Conservation (phyloP, 768 basidiomycete species). For the Auricularia cornea region DNA sequence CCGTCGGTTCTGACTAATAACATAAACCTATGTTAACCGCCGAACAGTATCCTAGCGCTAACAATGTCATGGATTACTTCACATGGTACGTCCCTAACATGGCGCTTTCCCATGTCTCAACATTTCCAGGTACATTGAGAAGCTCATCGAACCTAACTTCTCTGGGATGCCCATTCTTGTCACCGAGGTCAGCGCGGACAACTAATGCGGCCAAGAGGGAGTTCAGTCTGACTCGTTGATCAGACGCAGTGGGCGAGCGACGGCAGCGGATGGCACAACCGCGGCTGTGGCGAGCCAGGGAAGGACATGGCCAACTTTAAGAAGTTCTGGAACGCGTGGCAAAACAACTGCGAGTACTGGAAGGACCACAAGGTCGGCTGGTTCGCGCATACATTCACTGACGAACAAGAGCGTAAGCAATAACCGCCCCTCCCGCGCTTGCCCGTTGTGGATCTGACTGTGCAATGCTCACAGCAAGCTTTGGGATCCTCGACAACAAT, state of each 20-base stretch:
- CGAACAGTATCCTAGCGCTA: neutral
- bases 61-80: slow-evolving; percentile 2
- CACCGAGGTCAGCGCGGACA: neutral
- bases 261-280: slow-evolving; percentile 1
- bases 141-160: neutral
- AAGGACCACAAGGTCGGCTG: slow-evolving; percentile 4
- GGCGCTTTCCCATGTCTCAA: too few relatives aligned
- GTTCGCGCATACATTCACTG: slow-evolving; percentile 6
- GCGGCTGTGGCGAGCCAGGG: neutral
- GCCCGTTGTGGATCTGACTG: neutral
- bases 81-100: neutral
- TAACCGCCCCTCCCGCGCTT: neutral
- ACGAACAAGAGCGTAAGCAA: neutral
- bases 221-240: neutral
- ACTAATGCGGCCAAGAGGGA: neutral
- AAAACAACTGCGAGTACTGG: slow-evolving; percentile 5
- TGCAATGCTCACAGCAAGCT: neutral
- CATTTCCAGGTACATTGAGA: neutral
- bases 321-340: slow-evolving; percentile 4
- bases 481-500: slow-evolving; percentile 4
- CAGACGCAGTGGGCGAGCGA: slow-evolving; percentile 6
- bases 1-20: neutral
- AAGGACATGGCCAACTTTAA: slow-evolving; percentile 1
- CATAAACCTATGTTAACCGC: neutral
- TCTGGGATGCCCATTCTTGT: slow-evolving; percentile 1